Conservation (phyloP, 1,139 yeast genomes). For the Pichia norvegensis region DNA sequence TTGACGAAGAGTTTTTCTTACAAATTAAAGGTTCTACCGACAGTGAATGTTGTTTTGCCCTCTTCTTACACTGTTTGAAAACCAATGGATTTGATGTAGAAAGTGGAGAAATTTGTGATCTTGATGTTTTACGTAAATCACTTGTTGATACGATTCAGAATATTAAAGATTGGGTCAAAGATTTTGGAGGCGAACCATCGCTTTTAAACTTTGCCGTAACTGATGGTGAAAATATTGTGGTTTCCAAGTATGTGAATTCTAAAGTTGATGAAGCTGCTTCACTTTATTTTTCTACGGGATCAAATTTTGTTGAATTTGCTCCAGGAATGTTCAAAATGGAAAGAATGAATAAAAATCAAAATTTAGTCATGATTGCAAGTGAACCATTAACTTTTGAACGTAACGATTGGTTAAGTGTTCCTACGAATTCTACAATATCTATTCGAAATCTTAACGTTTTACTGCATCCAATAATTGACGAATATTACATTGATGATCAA, state of each 20-base stretch:
- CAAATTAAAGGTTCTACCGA: slow-evolving; percentile 90
- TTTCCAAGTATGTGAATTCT: slow-evolving; percentile 82
- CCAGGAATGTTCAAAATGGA: slow-evolving; percentile 94
- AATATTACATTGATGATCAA: slow-evolving; percentile 72
- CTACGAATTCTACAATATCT: slow-evolving; percentile 82
- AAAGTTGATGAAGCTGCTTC: slow-evolving; percentile 94
- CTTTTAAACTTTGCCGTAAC: slow-evolving; percentile 89
- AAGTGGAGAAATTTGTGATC: slow-evolving; percentile 38
- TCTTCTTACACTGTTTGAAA: slow-evolving; percentile 69
- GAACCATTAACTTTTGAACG: slow-evolving; percentile 95
- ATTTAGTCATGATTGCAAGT: slow-evolving; percentile 91
- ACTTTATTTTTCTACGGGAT: slow-evolving; percentile 87
- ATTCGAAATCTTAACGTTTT: slow-evolving; percentile 79
- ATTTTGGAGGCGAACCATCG: slow-evolving; percentile 64
- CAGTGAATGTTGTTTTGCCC: slow-evolving; percentile 90
- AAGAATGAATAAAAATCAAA: slow-evolving; percentile 83
- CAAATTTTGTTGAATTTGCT: slow-evolving; percentile 78
- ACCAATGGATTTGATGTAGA: slow-evolving; percentile 71
- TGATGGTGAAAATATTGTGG: slow-evolving; percentile 85
- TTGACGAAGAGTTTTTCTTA: slow-evolving; percentile 73
- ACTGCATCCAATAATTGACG: slow-evolving; percentile 86
- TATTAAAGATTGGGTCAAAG: slow-evolving; percentile 61
- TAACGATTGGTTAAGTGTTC: slow-evolving; percentile 96
- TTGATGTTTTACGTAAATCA: slow-evolving; percentile 58
- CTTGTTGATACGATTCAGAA: slow-evolving; percentile 63